phyloP scores from a whole-genome alignment of 345 rosid genomes.

The Sisymbrium altissimum region DNA sequence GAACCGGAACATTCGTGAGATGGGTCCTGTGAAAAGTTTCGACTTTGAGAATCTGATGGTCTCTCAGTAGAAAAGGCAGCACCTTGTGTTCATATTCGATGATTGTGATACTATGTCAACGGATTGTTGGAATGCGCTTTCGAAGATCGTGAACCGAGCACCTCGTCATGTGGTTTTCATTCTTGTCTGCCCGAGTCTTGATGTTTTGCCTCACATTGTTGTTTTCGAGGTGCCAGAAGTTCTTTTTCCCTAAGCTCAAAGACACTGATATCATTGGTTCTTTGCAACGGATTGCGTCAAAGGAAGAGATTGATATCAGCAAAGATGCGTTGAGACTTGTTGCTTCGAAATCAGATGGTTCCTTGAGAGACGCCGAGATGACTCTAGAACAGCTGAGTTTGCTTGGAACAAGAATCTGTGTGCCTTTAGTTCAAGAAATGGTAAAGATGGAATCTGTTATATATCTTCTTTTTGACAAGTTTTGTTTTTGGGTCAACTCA shows the following conservation, averaged over 20 bases:
- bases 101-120: slow-evolving; percentile 78
- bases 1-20: slow-evolving; percentile 63
- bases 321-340: slow-evolving; percentile 83
- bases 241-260: slow-evolving; percentile 91
- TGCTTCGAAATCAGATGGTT: slow-evolving; percentile 97
- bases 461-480: background rate
- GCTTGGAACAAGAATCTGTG: slow-evolving; percentile 83
- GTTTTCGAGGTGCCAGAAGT: slow-evolving; percentile 93
- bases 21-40: slow-evolving; percentile 75
- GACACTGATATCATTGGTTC: slow-evolving; percentile 80
- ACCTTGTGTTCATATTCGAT: slow-evolving; percentile 71
- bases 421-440: slow-evolving; percentile 91
- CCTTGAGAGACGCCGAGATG: slow-evolving; percentile 95
- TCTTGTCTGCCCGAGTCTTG: slow-evolving; percentile 86
- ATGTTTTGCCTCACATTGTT: slow-evolving; percentile 86
- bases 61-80: slow-evolving; percentile 49
- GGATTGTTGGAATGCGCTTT: slow-evolving; percentile 79
- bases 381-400: slow-evolving; percentile 90
- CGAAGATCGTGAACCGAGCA: slow-evolving; percentile 76
- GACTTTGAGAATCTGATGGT: slow-evolving; percentile 63
- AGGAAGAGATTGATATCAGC: slow-evolving; percentile 68
- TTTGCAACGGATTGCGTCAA: slow-evolving; percentile 70
- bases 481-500: background rate
- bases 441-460: slow-evolving; percentile 24
- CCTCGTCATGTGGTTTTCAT: slow-evolving; percentile 75